Conservation (phyloP, 805 yeast species). For the Starmerella apis region DNA sequence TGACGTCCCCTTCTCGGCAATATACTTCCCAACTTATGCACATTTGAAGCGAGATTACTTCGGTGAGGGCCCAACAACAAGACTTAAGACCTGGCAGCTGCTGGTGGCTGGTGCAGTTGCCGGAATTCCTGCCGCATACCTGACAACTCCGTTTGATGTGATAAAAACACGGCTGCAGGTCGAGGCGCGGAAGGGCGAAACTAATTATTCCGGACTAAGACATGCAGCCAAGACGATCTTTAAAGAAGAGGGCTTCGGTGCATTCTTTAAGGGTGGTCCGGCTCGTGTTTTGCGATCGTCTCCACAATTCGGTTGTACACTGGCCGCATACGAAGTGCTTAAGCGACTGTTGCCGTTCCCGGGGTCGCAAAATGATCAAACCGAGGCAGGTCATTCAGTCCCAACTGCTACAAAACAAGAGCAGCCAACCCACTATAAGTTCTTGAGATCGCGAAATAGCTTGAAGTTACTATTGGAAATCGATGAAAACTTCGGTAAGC, state of each 20-base stretch:
- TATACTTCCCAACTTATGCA: conserved; percentile 94
- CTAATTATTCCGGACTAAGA: conserved; percentile 60
- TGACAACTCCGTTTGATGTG: conserved; percentile 95
- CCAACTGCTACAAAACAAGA: conserved; percentile 30
- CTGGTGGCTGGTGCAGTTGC: conserved; percentile 85
- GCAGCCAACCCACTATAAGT: conserved; percentile 30
- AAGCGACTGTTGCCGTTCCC: conserved; percentile 67
- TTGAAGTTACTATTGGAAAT: conserved; percentile 37
- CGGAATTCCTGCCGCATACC: conserved; percentile 94
- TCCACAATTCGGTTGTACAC: conserved; percentile 94
- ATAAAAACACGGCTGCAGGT: conserved; percentile 90
- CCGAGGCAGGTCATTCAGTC: conserved; percentile 37
- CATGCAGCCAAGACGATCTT: conserved; percentile 69
- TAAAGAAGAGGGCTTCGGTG: conserved; percentile 71
- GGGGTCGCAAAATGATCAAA: conserved; percentile 30
- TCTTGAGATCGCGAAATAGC: conserved; percentile 35
- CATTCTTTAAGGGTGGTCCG: conserved; percentile 92
- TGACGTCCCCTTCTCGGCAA: conserved; percentile 94
- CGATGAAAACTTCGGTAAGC: conserved; percentile 37
- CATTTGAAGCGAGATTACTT: conserved; percentile 76
- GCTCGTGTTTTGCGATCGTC: conserved; percentile 92
- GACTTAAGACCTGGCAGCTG: conserved; percentile 72
- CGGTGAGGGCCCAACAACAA: conserved; percentile 67
- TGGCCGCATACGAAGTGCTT: conserved; percentile 92
- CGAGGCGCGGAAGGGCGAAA: conserved; percentile 65